Base-by-base conservation (phyloP, 2,329 filamentous ascomycete genomes). In the Septoria linicola region DNA sequence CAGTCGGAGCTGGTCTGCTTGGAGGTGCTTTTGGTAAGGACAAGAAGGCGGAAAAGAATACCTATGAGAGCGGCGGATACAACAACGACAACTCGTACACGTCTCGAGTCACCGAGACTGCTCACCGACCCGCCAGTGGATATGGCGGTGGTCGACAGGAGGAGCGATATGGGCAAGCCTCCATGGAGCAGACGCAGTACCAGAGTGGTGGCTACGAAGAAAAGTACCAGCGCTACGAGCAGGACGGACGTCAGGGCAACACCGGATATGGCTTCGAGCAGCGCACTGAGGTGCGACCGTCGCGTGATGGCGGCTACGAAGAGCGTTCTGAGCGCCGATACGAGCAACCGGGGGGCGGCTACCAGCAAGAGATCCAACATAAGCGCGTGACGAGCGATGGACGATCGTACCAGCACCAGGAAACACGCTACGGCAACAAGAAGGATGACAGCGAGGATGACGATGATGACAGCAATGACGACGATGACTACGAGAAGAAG, bases 11-110 rank as follows among this genome's bases (percentile, higher is more conserved):
- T 30, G 82, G 81, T 32, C 72, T 91, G 13, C 78, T 95, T 7
- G 81, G 83, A 8, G 79, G 79, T 10, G 78, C 78, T 11, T 80
- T 86, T 45, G 74, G 76, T 13, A 60, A 54, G 50, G 51, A 49
- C 32, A 63, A 79, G 25, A 62, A 79, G 27, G 74, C 82, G 39
- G 81, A 77, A 50, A 76, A 82, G 62, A 74, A 71, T 41, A 57
- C 57, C 5, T 79, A 78, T 58, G 73, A 75, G 47, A 75, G 75
- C 58, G 72, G 79, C 51, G 75, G 76, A 27, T 77, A 81, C 36
- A 50, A 55, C n/a, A 80, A 86, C 49, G 80, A 87, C 50, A 82
- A 81, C 17, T 82, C 80, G 5, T 81, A 83, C 67, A 80, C 76
- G 3, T 76, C 84, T 62, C 80, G 75, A 4, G 77, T 81, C 57